phyloP scores from a whole-genome alignment of 1,284 basidiomycete genomes.

The Tilletia setariae region DNA sequence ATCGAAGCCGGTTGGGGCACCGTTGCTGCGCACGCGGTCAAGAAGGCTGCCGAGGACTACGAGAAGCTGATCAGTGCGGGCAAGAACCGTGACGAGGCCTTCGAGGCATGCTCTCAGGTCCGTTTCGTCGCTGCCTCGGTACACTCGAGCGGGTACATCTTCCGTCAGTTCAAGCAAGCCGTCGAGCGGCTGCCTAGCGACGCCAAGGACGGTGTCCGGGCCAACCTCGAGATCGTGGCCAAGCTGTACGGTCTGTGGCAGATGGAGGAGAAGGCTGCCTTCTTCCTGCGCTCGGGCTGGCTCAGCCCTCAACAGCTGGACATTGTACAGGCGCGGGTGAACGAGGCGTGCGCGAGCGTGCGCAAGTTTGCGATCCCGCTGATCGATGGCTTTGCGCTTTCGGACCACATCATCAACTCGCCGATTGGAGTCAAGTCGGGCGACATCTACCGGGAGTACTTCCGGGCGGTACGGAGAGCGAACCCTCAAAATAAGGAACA shows the following conservation, averaged over 20 bases:
- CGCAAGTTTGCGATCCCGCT: constrained; percentile 59
- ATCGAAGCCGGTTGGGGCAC: constrained; percentile 60
- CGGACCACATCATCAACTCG: constrained; percentile 63
- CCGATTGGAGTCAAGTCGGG: constrained; percentile 57
- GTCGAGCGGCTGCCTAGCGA: constrained; percentile 40
- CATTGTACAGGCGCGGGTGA: constrained; percentile 57
- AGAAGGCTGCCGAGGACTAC: constrained; percentile 60
- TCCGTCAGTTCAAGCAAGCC: constrained; percentile 52
- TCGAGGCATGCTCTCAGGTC: constrained; percentile 61
- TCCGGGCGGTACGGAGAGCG: constrained; percentile 44
- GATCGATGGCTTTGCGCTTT: constrained; percentile 60
- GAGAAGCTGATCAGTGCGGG: constrained; percentile 56
- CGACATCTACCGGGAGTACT: constrained; percentile 51
- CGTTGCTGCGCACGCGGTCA: constrained; percentile 61
- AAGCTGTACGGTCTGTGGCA: constrained; percentile 59
- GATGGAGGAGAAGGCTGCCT: constrained; percentile 62
- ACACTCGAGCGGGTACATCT: constrained; percentile 53
- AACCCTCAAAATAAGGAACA: constrained; percentile 55
- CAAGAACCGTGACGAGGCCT: constrained; percentile 59
- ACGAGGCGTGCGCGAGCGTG: constrained; percentile 58
- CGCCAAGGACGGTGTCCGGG: constrained; percentile 43
- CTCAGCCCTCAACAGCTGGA: constrained; percentile 58
- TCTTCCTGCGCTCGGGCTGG: constrained; percentile 59
- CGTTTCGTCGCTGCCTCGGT: constrained; percentile 61
- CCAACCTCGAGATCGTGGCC: constrained; percentile 40